Evolutionary conservation across 345 rosid genomes (phyloP).

Genomic region (Erucastrum elatum): DNA sequence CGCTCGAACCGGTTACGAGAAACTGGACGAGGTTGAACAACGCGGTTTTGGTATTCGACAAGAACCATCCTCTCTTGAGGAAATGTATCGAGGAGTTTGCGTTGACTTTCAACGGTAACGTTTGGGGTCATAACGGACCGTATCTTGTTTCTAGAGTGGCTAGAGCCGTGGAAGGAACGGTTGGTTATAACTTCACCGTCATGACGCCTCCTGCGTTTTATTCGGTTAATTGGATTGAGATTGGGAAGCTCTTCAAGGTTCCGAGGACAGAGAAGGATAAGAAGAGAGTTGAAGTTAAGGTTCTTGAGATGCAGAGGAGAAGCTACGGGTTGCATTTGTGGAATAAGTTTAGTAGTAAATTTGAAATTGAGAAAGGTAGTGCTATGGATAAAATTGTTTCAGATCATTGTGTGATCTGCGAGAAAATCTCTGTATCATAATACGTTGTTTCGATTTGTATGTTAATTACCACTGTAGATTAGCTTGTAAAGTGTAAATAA

Average conservation of each 20-base stretch:
- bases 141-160: constrained; percentile 62
- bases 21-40: constrained; percentile 69
- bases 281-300: constrained; percentile 46
- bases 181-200: constrained; percentile 50
- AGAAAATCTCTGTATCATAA: constrained; percentile 5
- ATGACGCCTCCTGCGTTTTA: constrained; percentile 65
- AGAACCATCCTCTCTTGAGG: constrained; percentile 52
- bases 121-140: constrained; percentile 85
- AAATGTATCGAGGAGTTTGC: constrained; percentile 65
- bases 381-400: constrained; percentile 42
- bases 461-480: constrained; percentile 13
- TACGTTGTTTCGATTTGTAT: not conserved
- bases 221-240: constrained; percentile 60
- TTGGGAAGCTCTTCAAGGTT: constrained; percentile 51
- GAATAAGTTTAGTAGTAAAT: constrained; percentile 48
- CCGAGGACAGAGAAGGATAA: constrained; percentile 43
- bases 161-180: constrained; percentile 36
- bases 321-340: constrained; percentile 52
- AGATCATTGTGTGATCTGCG: constrained; percentile 45
- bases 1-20: constrained; percentile 39
- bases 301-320: constrained; percentile 35
- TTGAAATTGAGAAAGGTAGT: constrained; percentile 50
- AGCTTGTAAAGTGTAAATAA: constrained; percentile 25
- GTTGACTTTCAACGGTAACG: constrained; percentile 60
- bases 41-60: constrained; percentile 61